These are phyloP conservation scores for Colletotrichum sp. DNA, from an alignment of 2,329 filamentous ascomycete species.

Conservation along the genomic window DNA sequence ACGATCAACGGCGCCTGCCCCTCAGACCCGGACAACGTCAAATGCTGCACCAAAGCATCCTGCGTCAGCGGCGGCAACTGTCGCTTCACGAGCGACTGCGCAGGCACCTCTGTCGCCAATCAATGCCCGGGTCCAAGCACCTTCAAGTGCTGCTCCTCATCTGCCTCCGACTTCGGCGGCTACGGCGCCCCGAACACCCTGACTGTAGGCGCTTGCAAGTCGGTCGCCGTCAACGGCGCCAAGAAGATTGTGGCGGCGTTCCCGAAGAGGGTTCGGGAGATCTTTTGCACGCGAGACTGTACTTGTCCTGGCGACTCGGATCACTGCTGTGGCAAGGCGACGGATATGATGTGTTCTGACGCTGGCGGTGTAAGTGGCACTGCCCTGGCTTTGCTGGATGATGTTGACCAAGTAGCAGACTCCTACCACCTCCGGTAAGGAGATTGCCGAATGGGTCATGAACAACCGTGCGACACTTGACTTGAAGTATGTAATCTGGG, in stretches of 20 bases:
- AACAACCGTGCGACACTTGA: slow-evolving; percentile 41
- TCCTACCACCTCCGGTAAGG: slow-evolving; percentile 39
- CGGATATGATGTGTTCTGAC: slow-evolving; percentile 42
- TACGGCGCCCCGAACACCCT: slow-evolving; percentile 37
- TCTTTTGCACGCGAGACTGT: slow-evolving; percentile 37
- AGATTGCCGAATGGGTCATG: slow-evolving; percentile 55
- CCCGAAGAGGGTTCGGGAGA: slow-evolving; percentile 37
- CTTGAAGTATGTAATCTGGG: slow-evolving; percentile 56
- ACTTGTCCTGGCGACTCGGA: slow-evolving; percentile 35
- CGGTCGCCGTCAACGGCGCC: slow-evolving; percentile 37
- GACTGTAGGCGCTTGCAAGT: slow-evolving; percentile 36
- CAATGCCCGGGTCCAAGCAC: slow-evolving; percentile 41
- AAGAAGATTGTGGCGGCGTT: slow-evolving; percentile 37
- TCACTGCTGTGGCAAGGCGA: slow-evolving; percentile 41
- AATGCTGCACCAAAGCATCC: slow-evolving; percentile 45
- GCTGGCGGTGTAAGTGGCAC: slow-evolving; percentile 36
- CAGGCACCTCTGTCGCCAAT: slow-evolving; percentile 28
- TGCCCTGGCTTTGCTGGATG: neutral
- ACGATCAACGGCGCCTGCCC: slow-evolving; percentile 42
- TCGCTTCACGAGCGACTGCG: slow-evolving; percentile 41
- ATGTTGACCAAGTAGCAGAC: slow-evolving; percentile 23
- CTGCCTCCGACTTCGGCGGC: slow-evolving; percentile 35
- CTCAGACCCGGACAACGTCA: slow-evolving; percentile 37
- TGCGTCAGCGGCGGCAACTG: slow-evolving; percentile 42
- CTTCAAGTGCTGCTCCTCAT: slow-evolving; percentile 42